Base-by-base conservation (phyloP, 73 alveolate genomes). In the Paramecium bursaria region DNA sequence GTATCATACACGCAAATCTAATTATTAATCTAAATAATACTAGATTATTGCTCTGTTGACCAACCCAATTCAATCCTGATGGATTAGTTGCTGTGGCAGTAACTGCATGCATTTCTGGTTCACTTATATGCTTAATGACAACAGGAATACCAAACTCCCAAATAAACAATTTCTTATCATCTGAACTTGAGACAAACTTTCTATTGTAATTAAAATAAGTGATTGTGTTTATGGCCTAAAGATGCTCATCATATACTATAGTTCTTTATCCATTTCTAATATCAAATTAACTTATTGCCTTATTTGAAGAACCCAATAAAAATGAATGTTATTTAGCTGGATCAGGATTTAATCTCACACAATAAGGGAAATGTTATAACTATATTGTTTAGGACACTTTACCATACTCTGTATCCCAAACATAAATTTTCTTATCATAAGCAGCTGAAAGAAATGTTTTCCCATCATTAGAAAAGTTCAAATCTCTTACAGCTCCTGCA, bases 401-500 rank as follows among this genome's bases (percentile, higher is more conserved):
- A 6, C 99, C 99, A 22, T 99, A 94, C 88, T 97, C 99, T 3
- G 99, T 97, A 75, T 97, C 99, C 99, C 99, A 97, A 51, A 79
- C 89, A 47, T 91, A 88, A 0, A 95, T 90, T 25, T 92, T 90
- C 90, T 92, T 97, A 91, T 97, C 99, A 90, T 93, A 95, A 19
- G 96, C 94, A 10, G 98, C 95, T 33, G 96, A 85, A 50, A 97
- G 74, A 90, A 97, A 97, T 48, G 91, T 88, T 50, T 94, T 91
- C 30, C 99, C 99, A 91, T 94, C 98, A 86, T 91, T 91, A 9
- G 95, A 87, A 79, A 96, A 95, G 33, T 95, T 91, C 26, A 97
- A 75, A 85, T 95, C 99, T 91, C 98, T 94, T 21, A 97, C 98
- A n/a, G 99, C 98, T 82, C 92, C 92, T 7, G 94, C 85, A 85